phyloP scores from a whole-genome alignment of 2,329 filamentous ascomycete genomes.

The Pestalotiopsis sp. region DNA sequence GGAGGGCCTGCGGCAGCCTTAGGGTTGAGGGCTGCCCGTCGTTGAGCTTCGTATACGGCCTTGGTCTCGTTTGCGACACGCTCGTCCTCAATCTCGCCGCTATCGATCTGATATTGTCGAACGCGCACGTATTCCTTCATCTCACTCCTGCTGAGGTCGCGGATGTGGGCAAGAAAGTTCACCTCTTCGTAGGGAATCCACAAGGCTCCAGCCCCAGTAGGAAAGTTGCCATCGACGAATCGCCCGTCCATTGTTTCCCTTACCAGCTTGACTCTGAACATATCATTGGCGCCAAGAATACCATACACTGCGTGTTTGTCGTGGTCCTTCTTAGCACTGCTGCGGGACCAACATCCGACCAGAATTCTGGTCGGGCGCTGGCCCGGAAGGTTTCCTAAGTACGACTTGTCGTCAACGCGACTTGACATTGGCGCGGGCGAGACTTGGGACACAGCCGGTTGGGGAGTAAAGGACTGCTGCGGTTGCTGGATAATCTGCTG shows the following conservation, averaged over 20 bases:
- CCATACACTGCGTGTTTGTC: conserved; percentile 66
- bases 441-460: not conserved
- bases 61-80: conserved; percentile 51
- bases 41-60: conserved; percentile 54
- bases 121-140: conserved; percentile 67
- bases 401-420: conserved; percentile 1
- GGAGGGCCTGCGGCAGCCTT: conserved; percentile 19
- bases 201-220: conserved; percentile 58
- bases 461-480: not conserved
- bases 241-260: conserved; percentile 63
- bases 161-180: conserved; percentile 58
- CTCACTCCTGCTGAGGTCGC: conserved; percentile 52
- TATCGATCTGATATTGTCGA: conserved; percentile 60
- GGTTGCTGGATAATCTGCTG: conserved; percentile 2
- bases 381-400: conserved; percentile 43
- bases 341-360: conserved; percentile 62
- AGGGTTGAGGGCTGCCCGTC: conserved; percentile 39
- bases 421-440: not conserved
- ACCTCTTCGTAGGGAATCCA: conserved; percentile 68
- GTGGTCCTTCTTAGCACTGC: conserved; percentile 44
- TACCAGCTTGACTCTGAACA: conserved; percentile 66
- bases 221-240: conserved; percentile 61
- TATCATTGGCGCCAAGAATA: conserved; percentile 64
- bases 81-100: conserved; percentile 51
- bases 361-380: conserved; percentile 60